A percentile compares a stretch with the other conserved stretches of the same genome.
These are phyloP conservation scores for Recurvomyces mirabilis DNA, from an alignment of 495 filamentous ascomycete species.

Conservation along the genomic window DNA sequence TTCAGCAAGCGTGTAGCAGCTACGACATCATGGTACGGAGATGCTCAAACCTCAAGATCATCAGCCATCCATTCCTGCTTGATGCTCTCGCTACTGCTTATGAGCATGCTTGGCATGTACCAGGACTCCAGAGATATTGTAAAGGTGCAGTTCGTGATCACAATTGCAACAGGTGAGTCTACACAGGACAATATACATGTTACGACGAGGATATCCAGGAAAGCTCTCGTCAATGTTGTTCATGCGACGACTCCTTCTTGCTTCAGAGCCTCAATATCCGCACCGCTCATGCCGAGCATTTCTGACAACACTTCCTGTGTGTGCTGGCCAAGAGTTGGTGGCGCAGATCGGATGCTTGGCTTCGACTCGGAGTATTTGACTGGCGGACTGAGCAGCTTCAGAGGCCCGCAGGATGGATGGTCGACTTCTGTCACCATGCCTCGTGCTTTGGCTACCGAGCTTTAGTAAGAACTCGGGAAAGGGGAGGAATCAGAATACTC, in stretches of 20 bases:
- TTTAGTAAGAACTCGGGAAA: neutral
- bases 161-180: too few relatives aligned
- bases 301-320: conserved; percentile 71
- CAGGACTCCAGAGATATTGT: too few relatives aligned
- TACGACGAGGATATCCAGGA: too few relatives aligned
- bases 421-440: conserved; percentile 82
- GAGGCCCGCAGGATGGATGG: conserved; percentile 68
- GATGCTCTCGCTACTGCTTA: too few relatives aligned
- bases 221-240: too few relatives aligned
- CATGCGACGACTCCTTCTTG: conserved; percentile 60
- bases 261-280: conserved; percentile 52
- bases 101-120: too few relatives aligned
- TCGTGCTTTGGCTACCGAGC: conserved; percentile 54
- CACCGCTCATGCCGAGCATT: conserved; percentile 50
- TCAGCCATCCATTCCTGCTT: too few relatives aligned
- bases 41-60: too few relatives aligned
- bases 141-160: too few relatives aligned
- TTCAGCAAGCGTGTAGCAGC: too few relatives aligned
- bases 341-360: conserved; percentile 65
- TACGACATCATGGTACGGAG: too few relatives aligned
- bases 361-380: conserved; percentile 83
- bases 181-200: too few relatives aligned
- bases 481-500: conserved; percentile 12
- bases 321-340: conserved; percentile 83
- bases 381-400: conserved; percentile 88